These are phyloP conservation scores for Zygotorulaspora danielsina DNA, from an alignment of 805 yeast species.

Conservation along the genomic window DNA sequence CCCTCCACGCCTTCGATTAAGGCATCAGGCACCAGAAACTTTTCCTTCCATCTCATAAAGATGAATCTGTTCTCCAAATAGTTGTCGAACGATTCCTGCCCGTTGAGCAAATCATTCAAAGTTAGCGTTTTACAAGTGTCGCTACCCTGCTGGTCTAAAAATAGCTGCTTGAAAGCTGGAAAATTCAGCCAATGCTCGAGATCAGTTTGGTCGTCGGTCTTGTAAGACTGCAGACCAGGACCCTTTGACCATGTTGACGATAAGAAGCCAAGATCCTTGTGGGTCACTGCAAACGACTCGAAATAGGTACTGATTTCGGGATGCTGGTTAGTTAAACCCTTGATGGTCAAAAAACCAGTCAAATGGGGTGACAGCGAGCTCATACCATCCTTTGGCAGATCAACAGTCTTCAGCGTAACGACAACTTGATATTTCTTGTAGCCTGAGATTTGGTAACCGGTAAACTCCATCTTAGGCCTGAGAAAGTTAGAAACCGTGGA, in stretches of 20 bases:
- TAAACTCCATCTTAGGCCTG: conserved; percentile 30
- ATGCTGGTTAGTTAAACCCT: conserved; percentile 60
- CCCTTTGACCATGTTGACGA: conserved; percentile 28
- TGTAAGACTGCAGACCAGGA: conserved; percentile 46
- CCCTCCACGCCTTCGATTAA: conserved; percentile 42
- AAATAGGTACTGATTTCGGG: conserved; percentile 75
- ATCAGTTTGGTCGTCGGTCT: conserved; percentile 55
- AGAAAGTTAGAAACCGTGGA: conserved; percentile 19
- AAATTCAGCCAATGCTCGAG: conserved; percentile 65
- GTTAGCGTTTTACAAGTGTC: conserved; percentile 11
- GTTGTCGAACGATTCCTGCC: conserved; percentile 27
- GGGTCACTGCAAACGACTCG: conserved; percentile 41
- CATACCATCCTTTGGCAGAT: conserved; percentile 34
- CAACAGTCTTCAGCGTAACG: conserved; percentile 56
- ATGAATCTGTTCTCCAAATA: conserved; percentile 45
- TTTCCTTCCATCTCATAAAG: conserved; percentile 95
- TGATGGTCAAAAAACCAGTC: conserved; percentile 63
- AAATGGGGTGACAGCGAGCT: conserved; percentile 37
- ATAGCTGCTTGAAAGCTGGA: conserved; percentile 40
- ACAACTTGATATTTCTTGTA: conserved; percentile 45
- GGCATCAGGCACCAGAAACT: conserved; percentile 79
- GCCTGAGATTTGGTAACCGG: conserved; percentile 37
- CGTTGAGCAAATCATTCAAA: conserved; percentile 19
- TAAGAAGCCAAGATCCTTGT: conserved; percentile 26
- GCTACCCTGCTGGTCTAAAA: conserved; percentile 8